Base-by-base conservation (phyloP, 1,284 basidiomycete genomes). In the Cryptococcus sp. region DNA sequence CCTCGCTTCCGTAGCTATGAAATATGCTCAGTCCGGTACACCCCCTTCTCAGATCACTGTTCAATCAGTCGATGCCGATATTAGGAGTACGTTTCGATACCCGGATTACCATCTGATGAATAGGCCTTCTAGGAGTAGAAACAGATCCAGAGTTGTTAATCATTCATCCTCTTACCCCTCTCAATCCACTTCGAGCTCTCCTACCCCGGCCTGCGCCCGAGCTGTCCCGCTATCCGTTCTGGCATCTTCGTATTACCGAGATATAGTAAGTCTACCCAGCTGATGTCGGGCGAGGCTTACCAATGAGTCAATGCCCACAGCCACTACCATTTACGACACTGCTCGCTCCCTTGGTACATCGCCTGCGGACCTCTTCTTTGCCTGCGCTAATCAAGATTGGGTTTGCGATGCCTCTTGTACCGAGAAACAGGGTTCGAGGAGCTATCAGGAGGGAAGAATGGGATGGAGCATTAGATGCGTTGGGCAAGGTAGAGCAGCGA, bases 161-260 rank as follows among this genome's bases (percentile, higher is more conserved):
- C 21, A 55, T 70, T 22, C 68, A 70, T 49, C 61, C 61, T 42
- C 49, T 64, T 14, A 43, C 52, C 2, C 57, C 57, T 3, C 54
- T 56, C 2, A 46, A 59, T n/a, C 50, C 59, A 25, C 50, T 53
- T 14, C 50, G 51, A 19, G 52, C 53, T 9, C 41, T 67, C 2
- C 53, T 70, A 22, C 65, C 66, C 7, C 53, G 62, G 4, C 54
- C 59, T 19, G 62, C 68, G 24, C 68, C 68, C 13, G 65, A 69
- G 52, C 53, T 70, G 11, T 60, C 60, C 55, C 65, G 66, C 9
- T 70, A 64, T 52, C 68, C 68, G 1, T 65, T 64, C 46, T 70
- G 68, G 68, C 50, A 58, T 21, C 50, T 70, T 19, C 60, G 68
- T 19, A 62, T 70, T 34, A 63, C 66, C 3, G 68, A 70, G 50